phyloP scores from a whole-genome alignment of 345 rosid species.

The Eucalyptus microcorys region DNA sequence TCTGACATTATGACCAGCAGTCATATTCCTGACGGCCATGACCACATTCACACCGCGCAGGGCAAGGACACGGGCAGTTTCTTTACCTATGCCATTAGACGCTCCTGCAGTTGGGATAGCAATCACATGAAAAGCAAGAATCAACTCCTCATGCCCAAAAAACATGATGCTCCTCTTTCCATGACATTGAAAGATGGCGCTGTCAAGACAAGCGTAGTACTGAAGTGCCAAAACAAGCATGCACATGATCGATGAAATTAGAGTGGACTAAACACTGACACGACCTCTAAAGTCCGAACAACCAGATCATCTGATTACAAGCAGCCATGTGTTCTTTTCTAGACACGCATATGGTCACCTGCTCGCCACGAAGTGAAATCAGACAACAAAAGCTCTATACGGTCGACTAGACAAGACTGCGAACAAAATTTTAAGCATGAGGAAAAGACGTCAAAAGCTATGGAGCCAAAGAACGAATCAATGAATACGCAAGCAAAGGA shows the following conservation, averaged over 20 bases:
- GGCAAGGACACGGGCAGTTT: conserved; percentile 71
- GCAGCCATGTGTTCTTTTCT: not conserved
- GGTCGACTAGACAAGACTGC: not conserved
- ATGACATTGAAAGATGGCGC: not conserved
- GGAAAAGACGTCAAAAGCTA: not conserved
- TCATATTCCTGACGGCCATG: conserved; percentile 58
- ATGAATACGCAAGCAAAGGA: not conserved
- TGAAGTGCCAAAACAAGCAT: not conserved
- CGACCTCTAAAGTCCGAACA: not conserved
- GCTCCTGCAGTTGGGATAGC: conserved; percentile 27
- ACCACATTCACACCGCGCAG: conserved; percentile 60
- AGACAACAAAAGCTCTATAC: not conserved
- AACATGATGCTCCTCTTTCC: not conserved
- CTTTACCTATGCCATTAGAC: conserved; percentile 68
- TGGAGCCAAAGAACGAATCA: not conserved
- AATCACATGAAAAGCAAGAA: not conserved
- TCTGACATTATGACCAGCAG: conserved; percentile 39
- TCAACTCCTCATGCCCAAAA: not conserved
- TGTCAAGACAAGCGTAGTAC: not conserved
- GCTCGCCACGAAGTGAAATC: not conserved
- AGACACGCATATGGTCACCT: not conserved
- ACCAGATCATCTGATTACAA: not conserved
- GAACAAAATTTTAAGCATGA: not conserved
- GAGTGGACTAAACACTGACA: not conserved
- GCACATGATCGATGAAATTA: not conserved